Base-by-base conservation (phyloP, 768 basidiomycete species). In the Russula olivacea region DNA sequence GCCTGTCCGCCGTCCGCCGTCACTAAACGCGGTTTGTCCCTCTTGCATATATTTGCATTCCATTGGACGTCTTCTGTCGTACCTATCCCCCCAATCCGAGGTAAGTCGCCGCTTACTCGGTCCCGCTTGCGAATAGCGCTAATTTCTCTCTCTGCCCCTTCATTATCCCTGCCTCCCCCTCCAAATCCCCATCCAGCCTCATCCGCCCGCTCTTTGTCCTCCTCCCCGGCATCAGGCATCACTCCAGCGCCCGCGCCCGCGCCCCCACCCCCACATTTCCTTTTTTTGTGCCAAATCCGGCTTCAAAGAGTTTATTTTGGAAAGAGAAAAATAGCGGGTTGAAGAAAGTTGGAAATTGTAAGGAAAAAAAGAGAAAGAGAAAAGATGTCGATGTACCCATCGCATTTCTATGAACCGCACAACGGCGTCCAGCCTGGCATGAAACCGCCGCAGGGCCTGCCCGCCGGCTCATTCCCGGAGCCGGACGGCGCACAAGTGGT, bases 361-460 rank as follows among this genome's bases (percentile, higher is more conserved):
- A 19, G 10, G 10, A 11, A 34, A 34, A 34, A 34, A 47, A 47
- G 21, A 45, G 17, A 21, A 7, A 30, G 5, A 30, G 5, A 30
- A 17, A 48, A 40, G 15, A 65, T 61, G 49, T 67, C 40, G 17
- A 65, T 61, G 49, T 67, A 67, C 34, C 66, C 66, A 51, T 40
- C 56, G 21, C 45, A 61, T n/a, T 67, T 67, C 38, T 67, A 67
- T 40, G 66, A 67, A 43, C 66, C 66, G 4, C 55, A 61, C 17
- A 65, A 67, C 30, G 66, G 66, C 38, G 15, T 67, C 17, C 64
- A 61, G 30, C 66, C 66, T 8, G 66, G 66, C 2, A 67, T 67
- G 66, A 66, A 58, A 17, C 64, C 66, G 2, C 66, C 66, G 1
- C 32, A 56, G 19, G 59, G 55, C 48, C 61, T 67, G 2, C 64